These are phyloP conservation scores for Yarrowia porcina DNA, from an alignment of 805 yeast species.

Conservation along the genomic window DNA sequence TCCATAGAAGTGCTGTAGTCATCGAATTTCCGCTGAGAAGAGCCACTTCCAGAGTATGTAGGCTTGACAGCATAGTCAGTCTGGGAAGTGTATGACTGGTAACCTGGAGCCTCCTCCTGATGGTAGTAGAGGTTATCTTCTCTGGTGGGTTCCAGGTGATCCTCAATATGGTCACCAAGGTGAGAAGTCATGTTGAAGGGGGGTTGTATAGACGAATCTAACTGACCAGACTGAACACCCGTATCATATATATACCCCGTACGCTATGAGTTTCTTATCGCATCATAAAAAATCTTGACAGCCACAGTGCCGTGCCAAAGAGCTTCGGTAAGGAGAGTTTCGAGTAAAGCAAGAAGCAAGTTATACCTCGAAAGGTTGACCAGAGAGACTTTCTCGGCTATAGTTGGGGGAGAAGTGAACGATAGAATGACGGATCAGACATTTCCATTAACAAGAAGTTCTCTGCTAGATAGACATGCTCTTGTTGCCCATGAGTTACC, in stretches of 20 bases:
- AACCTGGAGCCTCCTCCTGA: not conserved
- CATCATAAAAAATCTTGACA: not conserved
- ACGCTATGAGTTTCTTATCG: not conserved
- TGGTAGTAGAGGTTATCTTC: not conserved
- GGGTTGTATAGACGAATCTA: not conserved
- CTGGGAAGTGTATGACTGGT: not conserved
- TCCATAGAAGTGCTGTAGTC: not conserved
- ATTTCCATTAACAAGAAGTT: too few relatives aligned
- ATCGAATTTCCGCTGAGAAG: not conserved
- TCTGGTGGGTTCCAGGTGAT: not conserved
- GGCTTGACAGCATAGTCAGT: not conserved
- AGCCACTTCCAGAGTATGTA: not conserved
- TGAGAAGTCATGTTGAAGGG: conserved; percentile 3
- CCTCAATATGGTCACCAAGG: conserved; percentile 12
- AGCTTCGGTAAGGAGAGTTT: not conserved
- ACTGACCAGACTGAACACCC: not conserved
- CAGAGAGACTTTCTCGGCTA: not conserved
- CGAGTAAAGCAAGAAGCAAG: not conserved
- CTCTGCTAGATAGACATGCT: too few relatives aligned
- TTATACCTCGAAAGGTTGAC: conserved; percentile 7
- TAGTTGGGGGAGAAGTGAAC: too few relatives aligned
- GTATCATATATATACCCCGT: not conserved
- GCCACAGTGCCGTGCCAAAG: conserved; percentile 19
- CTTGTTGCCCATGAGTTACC: too few relatives aligned
- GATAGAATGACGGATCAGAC: too few relatives aligned